Evolutionary conservation across 345 rosid genomes (phyloP), one percentile per base, ranked within the genome.

Genomic region (Cardamine occulta): DNA sequence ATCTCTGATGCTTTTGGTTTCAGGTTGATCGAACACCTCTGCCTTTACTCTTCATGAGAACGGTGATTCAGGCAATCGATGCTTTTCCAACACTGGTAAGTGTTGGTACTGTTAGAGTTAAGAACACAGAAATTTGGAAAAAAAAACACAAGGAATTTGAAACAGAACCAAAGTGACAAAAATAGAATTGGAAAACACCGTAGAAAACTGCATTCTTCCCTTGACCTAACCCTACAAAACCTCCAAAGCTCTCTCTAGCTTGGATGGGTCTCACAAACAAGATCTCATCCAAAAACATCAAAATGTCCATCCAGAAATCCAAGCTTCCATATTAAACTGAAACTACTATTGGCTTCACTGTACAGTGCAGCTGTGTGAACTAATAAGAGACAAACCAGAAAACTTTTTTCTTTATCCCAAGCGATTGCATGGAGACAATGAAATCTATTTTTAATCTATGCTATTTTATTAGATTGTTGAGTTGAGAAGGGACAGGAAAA

Each of bases 11-110:
- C 54, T 78, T 80, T 47, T 37, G 52, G 42, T 86, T 79, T 63
- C 88, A 95, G 99, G 99, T 95, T 78, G 97, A 92, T 78, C 90
- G 88, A 80, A 86, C 89, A 34, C 93, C 96, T 70, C 76, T 91
- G 64, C 98, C 98, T 63, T 81, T 94, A 48, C 97, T 94, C 71
- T 94, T 94, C 82, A 91, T 94, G 98, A 85, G 98, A 88, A 91
- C 98, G 7, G 97, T 90, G n/a, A 94, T 94, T 66, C 97, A 91
- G 83, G 91, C 97, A 63, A 88, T 92, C 51, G 98, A 94, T 63
- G 98, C 98, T 53, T 94, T 88, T 84, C 98, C 98, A 21, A 61
- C 89, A 7, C 86, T 94, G 91, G 98, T 94, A 90, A 81, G 63
- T 60, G 48, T 55, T 51, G 7, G 11, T 40, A 28, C 23, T 52